These are phyloP conservation scores for Solanum rostratum DNA, from an alignment of 257 asterid species.

Conservation along the genomic window DNA sequence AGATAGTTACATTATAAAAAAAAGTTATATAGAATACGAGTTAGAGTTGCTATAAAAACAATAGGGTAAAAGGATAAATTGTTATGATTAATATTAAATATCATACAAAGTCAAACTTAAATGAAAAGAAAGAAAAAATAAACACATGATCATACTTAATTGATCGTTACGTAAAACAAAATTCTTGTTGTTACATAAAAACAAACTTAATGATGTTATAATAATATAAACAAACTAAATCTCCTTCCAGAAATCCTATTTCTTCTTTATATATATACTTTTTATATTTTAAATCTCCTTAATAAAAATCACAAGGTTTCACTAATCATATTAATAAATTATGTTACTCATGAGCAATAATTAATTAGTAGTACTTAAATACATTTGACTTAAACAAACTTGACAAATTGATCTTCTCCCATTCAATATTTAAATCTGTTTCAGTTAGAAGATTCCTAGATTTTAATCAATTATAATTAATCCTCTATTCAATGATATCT, in stretches of 20 bases:
- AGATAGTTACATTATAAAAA: background rate
- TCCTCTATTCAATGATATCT: background rate
- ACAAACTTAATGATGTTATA: background rate
- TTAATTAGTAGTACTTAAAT: too few relatives aligned
- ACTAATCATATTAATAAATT: too few relatives aligned
- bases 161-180: background rate
- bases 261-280: too few relatives aligned
- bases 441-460: background rate
- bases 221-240: too few relatives aligned
- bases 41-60: background rate
- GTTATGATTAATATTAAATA: too few relatives aligned
- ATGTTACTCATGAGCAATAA: too few relatives aligned
- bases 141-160: background rate
- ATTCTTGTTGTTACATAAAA: background rate
- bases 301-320: too few relatives aligned
- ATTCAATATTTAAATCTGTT: background rate
- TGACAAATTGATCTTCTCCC: background rate
- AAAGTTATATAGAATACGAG: too few relatives aligned
- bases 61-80: background rate
- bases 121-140: fast-evolving
- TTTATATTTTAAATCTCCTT: too few relatives aligned
- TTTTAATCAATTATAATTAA: background rate
- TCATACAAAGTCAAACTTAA: background rate
- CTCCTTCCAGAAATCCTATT: too few relatives aligned
- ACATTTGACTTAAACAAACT: background rate